phyloP scores from a whole-genome alignment of 192 early-diverging fungal genomes.

The Tieghemiomyces parasiticus region DNA sequence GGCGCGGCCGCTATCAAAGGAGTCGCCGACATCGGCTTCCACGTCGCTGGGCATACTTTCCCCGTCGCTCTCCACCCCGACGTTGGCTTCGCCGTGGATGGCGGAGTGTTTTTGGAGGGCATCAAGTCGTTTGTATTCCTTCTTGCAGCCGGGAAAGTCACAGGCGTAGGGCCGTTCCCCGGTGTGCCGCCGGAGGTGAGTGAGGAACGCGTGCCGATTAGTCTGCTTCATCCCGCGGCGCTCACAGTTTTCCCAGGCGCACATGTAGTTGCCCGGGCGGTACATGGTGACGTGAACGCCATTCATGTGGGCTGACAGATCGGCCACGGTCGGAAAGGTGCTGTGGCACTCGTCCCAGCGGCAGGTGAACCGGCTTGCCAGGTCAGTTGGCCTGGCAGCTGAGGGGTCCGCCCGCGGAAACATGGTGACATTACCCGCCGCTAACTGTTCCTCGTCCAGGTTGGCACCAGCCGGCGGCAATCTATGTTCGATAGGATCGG shows the following conservation, averaged over 20 bases:
- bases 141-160: background rate
- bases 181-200: conserved; percentile 4
- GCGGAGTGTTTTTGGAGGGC: background rate
- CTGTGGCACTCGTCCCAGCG: background rate
- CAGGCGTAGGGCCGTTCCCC: conserved; percentile 6
- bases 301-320: background rate
- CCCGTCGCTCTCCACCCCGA: no score
- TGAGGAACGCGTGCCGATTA: background rate
- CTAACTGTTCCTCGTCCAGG: no score
- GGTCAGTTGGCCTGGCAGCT: no score
- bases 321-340: background rate
- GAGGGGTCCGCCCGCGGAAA: no score
- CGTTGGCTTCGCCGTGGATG: background rate
- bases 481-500: no score
- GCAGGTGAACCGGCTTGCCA: background rate
- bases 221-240: background rate
- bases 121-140: conserved; percentile 8
- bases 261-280: background rate
- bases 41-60: no score
- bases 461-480: no score
- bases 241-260: background rate
- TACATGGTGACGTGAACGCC: background rate
- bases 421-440: no score
- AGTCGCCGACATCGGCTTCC: background rate
- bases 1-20: background rate